Conservation (phyloP, 106 monocot species). For the Ottelia alismoides region DNA sequence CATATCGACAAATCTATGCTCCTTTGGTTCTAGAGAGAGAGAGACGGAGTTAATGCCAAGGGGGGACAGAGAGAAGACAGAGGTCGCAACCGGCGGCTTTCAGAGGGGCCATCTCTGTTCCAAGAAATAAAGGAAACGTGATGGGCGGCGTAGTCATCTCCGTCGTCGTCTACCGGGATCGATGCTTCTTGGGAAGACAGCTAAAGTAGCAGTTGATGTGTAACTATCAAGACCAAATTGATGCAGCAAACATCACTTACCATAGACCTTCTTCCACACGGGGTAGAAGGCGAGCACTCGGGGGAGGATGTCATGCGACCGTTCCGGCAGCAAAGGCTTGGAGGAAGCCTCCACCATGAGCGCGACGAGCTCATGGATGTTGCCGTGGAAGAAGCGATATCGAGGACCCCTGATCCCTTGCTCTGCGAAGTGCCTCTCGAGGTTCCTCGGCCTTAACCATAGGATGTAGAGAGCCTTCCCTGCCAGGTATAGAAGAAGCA, state of each 20-base stretch:
- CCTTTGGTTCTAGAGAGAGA: slow-evolving; percentile 3
- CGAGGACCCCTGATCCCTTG: slow-evolving; percentile 69
- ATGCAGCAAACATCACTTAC: no score
- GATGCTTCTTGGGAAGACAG: no score
- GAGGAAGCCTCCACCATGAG: slow-evolving; percentile 56
- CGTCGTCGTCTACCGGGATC: no score
- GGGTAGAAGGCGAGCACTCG: slow-evolving; percentile 84
- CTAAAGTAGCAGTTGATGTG: no score
- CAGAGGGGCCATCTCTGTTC: no score
- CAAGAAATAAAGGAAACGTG: neutral
- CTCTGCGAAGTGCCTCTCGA: slow-evolving; percentile 48
- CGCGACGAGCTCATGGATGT: slow-evolving; percentile 54
- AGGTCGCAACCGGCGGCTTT: neutral
- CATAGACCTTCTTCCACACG: slow-evolving; percentile 94
- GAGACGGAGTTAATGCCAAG: neutral
- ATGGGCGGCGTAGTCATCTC: no score
- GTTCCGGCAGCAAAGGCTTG: slow-evolving; percentile 37
- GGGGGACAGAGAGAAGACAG: neutral
- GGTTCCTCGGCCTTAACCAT: slow-evolving; percentile 56
- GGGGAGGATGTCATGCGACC: slow-evolving; percentile 72
- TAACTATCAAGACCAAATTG: no score
- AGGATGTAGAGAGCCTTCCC: slow-evolving; percentile 34
- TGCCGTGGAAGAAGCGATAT: slow-evolving; percentile 56
- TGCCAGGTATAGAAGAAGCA: slow-evolving; percentile 15
- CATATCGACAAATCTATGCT: no score